These are phyloP conservation scores for Wickerhamiella galacta DNA, from an alignment of 805 yeast genomes.

Conservation along the genomic window DNA sequence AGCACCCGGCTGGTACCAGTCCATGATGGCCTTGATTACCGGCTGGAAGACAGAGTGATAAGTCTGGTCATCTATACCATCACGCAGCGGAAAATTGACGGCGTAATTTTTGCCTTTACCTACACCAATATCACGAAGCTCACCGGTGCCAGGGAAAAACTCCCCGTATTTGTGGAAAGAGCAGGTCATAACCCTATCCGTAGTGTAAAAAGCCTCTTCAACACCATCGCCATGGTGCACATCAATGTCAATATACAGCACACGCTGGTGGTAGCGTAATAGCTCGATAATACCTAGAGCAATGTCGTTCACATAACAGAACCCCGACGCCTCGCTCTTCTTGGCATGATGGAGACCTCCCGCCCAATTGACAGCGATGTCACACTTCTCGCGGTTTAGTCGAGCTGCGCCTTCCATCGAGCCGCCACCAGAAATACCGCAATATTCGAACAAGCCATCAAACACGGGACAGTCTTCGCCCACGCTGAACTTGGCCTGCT, in stretches of 20 bases:
- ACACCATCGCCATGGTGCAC: constrained; percentile 94
- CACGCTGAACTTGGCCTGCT: constrained; percentile 59
- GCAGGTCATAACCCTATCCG: constrained; percentile 80
- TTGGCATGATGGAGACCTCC: constrained; percentile 93
- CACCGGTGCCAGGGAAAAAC: constrained; percentile 89
- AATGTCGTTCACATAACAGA: constrained; percentile 81
- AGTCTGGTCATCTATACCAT: constrained; percentile 86
- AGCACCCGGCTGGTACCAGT: constrained; percentile 82
- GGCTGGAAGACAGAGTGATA: constrained; percentile 45
- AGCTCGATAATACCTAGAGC: constrained; percentile 70
- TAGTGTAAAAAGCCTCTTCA: constrained; percentile 82
- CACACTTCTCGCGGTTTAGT: constrained; percentile 65
- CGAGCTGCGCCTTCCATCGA: constrained; percentile 82
- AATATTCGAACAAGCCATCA: constrained; percentile 87
- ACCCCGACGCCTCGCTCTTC: constrained; percentile 77
- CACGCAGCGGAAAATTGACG: constrained; percentile 73
- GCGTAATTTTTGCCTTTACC: constrained; percentile 72
- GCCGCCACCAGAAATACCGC: constrained; percentile 70
- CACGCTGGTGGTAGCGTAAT: constrained; percentile 69
- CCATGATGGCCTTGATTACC: constrained; percentile 76
- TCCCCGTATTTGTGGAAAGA: constrained; percentile 88
- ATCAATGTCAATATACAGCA: constrained; percentile 75
- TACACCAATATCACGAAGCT: constrained; percentile 66
- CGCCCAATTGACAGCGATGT: constrained; percentile 83
- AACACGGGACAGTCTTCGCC: constrained; percentile 92